A percentile compares a stretch with the other conserved stretches of the same genome.
Conservation (phyloP, 345 rosid genomes). For the Nasturtium officinale region DNA sequence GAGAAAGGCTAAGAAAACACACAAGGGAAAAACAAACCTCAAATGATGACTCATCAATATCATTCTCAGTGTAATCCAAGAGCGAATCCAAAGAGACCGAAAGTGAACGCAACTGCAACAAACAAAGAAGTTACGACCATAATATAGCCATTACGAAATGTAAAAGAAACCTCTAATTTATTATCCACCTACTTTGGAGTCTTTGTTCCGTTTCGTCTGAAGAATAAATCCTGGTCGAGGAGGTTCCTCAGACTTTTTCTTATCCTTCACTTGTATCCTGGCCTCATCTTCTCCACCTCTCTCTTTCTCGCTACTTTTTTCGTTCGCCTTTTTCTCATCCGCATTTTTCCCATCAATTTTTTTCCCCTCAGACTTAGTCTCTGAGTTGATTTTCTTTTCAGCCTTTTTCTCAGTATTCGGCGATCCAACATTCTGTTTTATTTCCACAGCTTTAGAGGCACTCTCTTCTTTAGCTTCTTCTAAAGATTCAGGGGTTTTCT, state of each 20-base stretch:
- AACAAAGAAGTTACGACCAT: conserved; percentile 6
- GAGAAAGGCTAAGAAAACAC: conserved; percentile 15
- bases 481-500: conserved; percentile 46
- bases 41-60: conserved; percentile 87
- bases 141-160: conserved; percentile 5
- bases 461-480: conserved; percentile 46
- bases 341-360: conserved; percentile 47
- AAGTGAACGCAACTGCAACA: conserved; percentile 69
- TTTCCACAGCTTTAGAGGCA: conserved; percentile 32
- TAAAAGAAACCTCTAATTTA: conserved; percentile 18
- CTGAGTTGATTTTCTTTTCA: conserved; percentile 48
- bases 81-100: conserved; percentile 92
- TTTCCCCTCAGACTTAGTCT: conserved; percentile 48
- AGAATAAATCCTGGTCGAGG: conserved; percentile 84
- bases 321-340: conserved; percentile 50
- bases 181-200: conserved; percentile 63
- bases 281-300: conserved; percentile 54
- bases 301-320: conserved; percentile 52
- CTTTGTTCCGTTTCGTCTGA: conserved; percentile 62
- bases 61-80: conserved; percentile 88
- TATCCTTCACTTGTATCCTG: conserved; percentile 63
- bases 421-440: conserved; percentile 39
- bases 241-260: conserved; percentile 76
- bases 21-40: conserved; percentile 56
- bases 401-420: conserved; percentile 51